Conservation (phyloP, 352 stramenopile genomes). For the Phytopythium vexans region DNA sequence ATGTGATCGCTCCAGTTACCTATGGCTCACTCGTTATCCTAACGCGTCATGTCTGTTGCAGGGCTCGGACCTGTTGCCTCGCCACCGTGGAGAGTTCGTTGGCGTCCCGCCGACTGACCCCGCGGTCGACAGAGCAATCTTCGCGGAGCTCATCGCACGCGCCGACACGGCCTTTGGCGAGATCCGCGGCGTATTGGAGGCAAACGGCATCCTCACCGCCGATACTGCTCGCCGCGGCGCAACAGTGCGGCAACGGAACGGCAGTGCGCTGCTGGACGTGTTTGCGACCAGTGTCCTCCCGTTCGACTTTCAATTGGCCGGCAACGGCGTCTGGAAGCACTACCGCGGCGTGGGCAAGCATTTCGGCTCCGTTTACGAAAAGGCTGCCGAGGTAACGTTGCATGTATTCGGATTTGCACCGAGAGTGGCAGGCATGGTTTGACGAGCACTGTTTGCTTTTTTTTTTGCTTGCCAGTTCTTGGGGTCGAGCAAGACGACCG, state of each 20-base stretch:
- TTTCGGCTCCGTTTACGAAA: conserved; percentile 17
- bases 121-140: conserved; percentile 15
- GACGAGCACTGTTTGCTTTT: too few species aligned
- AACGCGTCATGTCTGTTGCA: too few species aligned
- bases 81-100: too few species aligned
- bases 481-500: conserved; percentile 6
- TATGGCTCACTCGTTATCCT: too few species aligned
- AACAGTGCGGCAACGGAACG: conserved; percentile 14
- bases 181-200: conserved; percentile 17
- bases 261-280: conserved; percentile 25
- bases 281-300: conserved; percentile 25
- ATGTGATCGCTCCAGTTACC: too few species aligned
- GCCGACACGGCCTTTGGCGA: conserved; percentile 28
- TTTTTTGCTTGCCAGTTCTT: not conserved
- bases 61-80: too few species aligned
- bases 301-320: conserved; percentile 15
- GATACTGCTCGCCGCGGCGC: conserved; percentile 13
- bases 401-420: conserved; percentile 1
- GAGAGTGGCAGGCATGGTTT: too few species aligned
- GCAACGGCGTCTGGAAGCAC: conserved; percentile 19
- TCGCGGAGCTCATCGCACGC: conserved; percentile 20
- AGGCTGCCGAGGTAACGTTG: conserved; percentile 8
- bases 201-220: conserved; percentile 17
- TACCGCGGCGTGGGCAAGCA: conserved; percentile 15
- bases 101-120: conserved; percentile 5